Evolutionary conservation across 192 early-diverging fungal species (phyloP).

Genomic region (Chytriomyces sp.): DNA sequence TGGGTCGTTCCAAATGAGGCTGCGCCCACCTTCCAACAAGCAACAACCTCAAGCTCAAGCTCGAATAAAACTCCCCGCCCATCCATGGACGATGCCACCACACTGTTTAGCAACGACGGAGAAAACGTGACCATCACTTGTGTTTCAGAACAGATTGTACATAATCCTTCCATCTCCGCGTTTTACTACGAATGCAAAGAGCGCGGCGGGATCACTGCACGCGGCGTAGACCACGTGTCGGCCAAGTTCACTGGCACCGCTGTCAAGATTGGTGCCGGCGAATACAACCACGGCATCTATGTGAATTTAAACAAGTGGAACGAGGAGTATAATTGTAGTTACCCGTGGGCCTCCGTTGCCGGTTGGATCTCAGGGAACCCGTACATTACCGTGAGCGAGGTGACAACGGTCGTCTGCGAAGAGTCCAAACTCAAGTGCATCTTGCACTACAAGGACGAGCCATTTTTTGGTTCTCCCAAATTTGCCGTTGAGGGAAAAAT

Average conservation of each 20-base stretch:
- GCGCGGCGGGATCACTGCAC: constrained; percentile 62
- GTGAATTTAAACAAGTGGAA: constrained; percentile 62
- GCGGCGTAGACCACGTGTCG: constrained; percentile 73
- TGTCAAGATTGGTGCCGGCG: constrained; percentile 71
- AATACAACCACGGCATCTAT: constrained; percentile 69
- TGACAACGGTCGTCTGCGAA: constrained; percentile 65
- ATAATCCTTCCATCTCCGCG: constrained; percentile 91
- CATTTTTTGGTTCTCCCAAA: constrained; percentile 70
- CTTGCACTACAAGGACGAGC: constrained; percentile 76
- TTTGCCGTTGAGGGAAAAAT: constrained; percentile 73
- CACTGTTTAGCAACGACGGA: not conserved
- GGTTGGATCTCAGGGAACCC: constrained; percentile 72
- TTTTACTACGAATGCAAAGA: constrained; percentile 67
- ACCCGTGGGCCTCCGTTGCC: constrained; percentile 69
- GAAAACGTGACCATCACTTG: constrained; percentile 72
- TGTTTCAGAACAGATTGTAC: constrained; percentile 90
- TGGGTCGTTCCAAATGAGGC: constrained; percentile 51
- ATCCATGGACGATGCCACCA: not conserved
- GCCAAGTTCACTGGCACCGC: constrained; percentile 77
- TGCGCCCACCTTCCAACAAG: constrained; percentile 4
- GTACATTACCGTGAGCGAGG: constrained; percentile 66
- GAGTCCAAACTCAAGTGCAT: constrained; percentile 66
- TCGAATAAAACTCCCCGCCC: not conserved
- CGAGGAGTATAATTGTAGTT: constrained; percentile 71
- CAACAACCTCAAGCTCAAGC: not conserved